These are phyloP conservation scores for Claviceps cyperi DNA, from an alignment of 2,329 filamentous ascomycete genomes.

Conservation along the genomic window DNA sequence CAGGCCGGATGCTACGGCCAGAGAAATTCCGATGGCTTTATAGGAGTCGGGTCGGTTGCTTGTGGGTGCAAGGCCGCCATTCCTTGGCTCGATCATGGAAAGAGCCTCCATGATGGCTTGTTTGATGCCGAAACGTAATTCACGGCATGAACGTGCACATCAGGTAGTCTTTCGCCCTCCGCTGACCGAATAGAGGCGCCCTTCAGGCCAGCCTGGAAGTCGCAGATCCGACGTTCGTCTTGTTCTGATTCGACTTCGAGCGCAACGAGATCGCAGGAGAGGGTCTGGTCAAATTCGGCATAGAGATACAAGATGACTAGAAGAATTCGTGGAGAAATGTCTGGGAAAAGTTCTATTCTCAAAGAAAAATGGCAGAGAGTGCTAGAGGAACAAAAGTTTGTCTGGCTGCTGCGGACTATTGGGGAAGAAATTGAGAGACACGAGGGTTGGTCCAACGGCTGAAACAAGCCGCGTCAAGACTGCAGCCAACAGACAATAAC, in stretches of 20 bases:
- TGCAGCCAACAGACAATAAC: too few species aligned
- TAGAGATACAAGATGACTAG: neutral
- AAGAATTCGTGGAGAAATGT: neutral
- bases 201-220: neutral
- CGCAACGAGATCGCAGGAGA: neutral
- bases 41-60: conserved; percentile 29
- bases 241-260: too few species aligned
- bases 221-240: neutral
- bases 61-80: neutral
- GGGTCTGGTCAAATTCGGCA: neutral
- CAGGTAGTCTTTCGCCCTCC: neutral
- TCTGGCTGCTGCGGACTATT: neutral
- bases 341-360: neutral
- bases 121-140: neutral
- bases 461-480: neutral
- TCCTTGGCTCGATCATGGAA: neutral
- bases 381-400: neutral
- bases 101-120: neutral
- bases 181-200: neutral
- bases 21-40: conserved; percentile 73
- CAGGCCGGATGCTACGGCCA: conserved; percentile 74
- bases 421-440: neutral
- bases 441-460: neutral
- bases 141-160: neutral
- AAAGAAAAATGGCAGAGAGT: neutral